Conservation (phyloP, 148 eudicot species). For the Euryodendron excelsum region DNA sequence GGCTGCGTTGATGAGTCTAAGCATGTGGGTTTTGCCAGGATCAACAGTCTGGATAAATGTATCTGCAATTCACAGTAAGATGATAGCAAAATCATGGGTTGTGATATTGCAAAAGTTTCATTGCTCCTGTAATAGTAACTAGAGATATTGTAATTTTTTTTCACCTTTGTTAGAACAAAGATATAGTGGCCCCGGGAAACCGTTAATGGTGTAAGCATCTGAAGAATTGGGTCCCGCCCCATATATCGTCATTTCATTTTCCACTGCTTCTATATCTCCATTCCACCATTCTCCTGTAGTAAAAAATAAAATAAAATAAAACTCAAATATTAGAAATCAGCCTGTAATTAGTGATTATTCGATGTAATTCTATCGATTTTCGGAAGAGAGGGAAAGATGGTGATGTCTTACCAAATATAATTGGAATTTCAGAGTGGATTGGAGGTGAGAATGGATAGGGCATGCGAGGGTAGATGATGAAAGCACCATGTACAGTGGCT, state of each 20-base stretch:
- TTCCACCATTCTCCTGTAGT: constrained; percentile 25
- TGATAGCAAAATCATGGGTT: no score
- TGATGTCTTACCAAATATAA: constrained; percentile 32
- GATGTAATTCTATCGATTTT: no score
- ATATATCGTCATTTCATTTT: constrained; percentile 17
- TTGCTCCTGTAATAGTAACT: no score
- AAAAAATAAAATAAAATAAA: no score
- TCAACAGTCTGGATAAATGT: constrained; percentile 13
- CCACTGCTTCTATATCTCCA: constrained; percentile 21
- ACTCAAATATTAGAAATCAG: no score
- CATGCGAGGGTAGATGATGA: constrained; percentile 44
- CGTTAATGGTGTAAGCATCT: constrained; percentile 26
- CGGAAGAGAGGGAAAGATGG: no score
- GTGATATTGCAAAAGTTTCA: no score
- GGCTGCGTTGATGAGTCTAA: constrained; percentile 21
- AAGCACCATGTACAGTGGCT: constrained; percentile 47
- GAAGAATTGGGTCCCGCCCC: constrained; percentile 22
- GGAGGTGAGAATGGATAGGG: constrained; percentile 38
- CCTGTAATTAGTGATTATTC: no score
- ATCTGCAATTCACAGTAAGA: constrained; percentile 7
- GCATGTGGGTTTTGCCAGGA: constrained; percentile 16
- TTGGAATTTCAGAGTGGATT: constrained; percentile 26
- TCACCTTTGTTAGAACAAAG: constrained; percentile 19
- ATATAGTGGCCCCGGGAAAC: constrained; percentile 20
- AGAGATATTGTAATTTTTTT: no score